These are phyloP conservation scores for Fusarium sp. DNA, from an alignment of 2,329 filamentous ascomycete genomes.

Conservation along the genomic window DNA sequence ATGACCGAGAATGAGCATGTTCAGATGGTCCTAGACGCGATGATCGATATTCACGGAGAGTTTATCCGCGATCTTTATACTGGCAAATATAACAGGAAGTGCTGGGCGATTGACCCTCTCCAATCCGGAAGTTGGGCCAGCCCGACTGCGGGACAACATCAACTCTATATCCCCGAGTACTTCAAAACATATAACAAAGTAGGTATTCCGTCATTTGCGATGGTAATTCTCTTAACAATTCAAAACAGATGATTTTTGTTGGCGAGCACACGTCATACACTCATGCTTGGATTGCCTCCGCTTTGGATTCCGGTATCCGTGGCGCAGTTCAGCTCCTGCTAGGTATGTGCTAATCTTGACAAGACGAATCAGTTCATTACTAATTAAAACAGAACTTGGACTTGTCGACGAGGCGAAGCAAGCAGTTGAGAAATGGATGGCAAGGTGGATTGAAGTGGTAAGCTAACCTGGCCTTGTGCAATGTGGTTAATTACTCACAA, in stretches of 20 bases:
- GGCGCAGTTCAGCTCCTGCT: constrained; percentile 69
- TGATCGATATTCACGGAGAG: constrained; percentile 39
- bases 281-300: constrained; percentile 78
- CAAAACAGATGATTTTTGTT: constrained; percentile 71
- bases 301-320: constrained; percentile 77
- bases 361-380: too few relatives aligned
- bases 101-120: constrained; percentile 66
- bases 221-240: neutral
- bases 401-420: constrained; percentile 74
- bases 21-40: constrained; percentile 18
- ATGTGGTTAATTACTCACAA: too few relatives aligned
- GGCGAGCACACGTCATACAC: constrained; percentile 81
- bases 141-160: constrained; percentile 75
- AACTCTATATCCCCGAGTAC: constrained; percentile 80
- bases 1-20: constrained; percentile 69
- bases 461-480: too few relatives aligned
- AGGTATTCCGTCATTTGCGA: too few relatives aligned
- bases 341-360: too few relatives aligned
- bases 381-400: constrained; percentile 49
- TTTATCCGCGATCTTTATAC: constrained; percentile 70
- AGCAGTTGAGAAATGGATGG: constrained; percentile 72
- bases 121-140: constrained; percentile 67
- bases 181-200: constrained; percentile 75
- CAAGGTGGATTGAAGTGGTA: constrained; percentile 62
- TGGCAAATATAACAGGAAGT: constrained; percentile 70